A percentile compares a stretch with the other conserved stretches of the same genome.
Evolutionary conservation across 345 rosid genomes (phyloP).

Genomic region (Sapria himalayana): DNA sequence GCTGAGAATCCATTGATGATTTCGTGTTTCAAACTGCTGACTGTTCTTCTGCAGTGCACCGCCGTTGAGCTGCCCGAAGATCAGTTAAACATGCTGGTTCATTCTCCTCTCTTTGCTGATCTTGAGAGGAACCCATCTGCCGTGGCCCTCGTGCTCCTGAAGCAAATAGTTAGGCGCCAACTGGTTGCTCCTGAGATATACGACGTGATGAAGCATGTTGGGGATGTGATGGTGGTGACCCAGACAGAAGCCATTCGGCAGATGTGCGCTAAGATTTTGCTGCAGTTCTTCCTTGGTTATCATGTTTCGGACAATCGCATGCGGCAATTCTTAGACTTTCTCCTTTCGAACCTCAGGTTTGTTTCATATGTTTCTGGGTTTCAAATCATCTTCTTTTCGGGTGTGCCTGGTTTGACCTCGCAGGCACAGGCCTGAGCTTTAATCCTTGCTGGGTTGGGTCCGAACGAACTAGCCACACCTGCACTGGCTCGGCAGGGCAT

Average conservation of each 20-base stretch:
- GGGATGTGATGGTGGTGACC: conserved; percentile 69
- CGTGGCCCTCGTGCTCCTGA: conserved; percentile 52
- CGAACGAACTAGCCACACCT: too few species aligned
- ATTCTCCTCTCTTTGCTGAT: conserved; percentile 70
- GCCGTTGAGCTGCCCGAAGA: conserved; percentile 46
- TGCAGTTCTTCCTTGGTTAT: conserved; percentile 61
- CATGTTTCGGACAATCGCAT: conserved; percentile 37
- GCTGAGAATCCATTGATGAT: conserved; percentile 42
- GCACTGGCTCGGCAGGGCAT: too few species aligned
- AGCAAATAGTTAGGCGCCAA: conserved; percentile 58
- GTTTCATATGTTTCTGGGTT: conserved; percentile 8
- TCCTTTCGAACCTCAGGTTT: conserved; percentile 49
- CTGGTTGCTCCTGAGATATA: conserved; percentile 73
- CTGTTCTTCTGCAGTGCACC: conserved; percentile 40
- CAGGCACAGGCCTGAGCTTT: too few species aligned
- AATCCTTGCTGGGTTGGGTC: too few species aligned
- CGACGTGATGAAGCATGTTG: conserved; percentile 40
- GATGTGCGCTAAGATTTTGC: conserved; percentile 56
- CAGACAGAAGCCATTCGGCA: conserved; percentile 46
- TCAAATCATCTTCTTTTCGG: too few species aligned
- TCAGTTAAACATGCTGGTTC: conserved; percentile 42
- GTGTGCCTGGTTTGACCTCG: too few species aligned
- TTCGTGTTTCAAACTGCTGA: conserved; percentile 67
- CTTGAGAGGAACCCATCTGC: conserved; percentile 51
- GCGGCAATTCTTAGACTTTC: conserved; percentile 43